Percentiles rank a stretch among this genome's conserved stretches.
phyloP scores from a whole-genome alignment of 23 red algal genomes.

The Gracilaria gracilis region DNA sequence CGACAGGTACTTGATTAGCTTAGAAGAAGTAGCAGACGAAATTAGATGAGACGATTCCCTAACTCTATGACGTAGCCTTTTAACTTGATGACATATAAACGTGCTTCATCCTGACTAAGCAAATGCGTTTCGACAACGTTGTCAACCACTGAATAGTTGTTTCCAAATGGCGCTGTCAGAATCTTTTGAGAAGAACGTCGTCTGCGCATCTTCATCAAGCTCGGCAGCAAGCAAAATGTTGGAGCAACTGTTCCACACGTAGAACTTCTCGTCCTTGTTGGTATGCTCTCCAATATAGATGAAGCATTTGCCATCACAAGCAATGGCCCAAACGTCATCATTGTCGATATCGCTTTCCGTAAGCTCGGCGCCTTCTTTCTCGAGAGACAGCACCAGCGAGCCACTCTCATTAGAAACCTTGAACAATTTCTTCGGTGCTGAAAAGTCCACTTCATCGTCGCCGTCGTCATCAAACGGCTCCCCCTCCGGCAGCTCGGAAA shows the following conservation, averaged over 20 bases:
- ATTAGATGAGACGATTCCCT: background rate
- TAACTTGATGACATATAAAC: too few species aligned
- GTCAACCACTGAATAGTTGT: slow-evolving; percentile 29
- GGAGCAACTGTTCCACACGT: slow-evolving; percentile 52
- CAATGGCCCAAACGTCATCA: slow-evolving; percentile 67
- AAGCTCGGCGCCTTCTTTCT: slow-evolving; percentile 48
- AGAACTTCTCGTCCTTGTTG: slow-evolving; percentile 59
- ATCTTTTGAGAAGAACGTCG: slow-evolving; percentile 45
- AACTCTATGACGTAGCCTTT: background rate
- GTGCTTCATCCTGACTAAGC: too few species aligned
- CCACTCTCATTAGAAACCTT: slow-evolving; percentile 65
- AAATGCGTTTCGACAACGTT: too few species aligned
- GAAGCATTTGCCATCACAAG: slow-evolving; percentile 40
- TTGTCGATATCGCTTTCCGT: slow-evolving; percentile 49
- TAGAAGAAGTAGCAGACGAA: background rate
- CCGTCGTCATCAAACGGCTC: slow-evolving; percentile 28
- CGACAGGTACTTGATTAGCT: background rate
- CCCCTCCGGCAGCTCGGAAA: slow-evolving; percentile 34
- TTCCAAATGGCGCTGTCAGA: slow-evolving; percentile 40
- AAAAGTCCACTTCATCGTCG: slow-evolving; percentile 34
- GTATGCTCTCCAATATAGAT: slow-evolving; percentile 51
- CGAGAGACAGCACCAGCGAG: slow-evolving; percentile 41
- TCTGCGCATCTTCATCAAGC: slow-evolving; percentile 44
- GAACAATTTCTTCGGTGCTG: slow-evolving; percentile 41
- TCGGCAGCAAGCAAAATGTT: slow-evolving; percentile 40